Conservation (phyloP, 2,329 filamentous ascomycete species). For the Geosmithia morbida region DNA sequence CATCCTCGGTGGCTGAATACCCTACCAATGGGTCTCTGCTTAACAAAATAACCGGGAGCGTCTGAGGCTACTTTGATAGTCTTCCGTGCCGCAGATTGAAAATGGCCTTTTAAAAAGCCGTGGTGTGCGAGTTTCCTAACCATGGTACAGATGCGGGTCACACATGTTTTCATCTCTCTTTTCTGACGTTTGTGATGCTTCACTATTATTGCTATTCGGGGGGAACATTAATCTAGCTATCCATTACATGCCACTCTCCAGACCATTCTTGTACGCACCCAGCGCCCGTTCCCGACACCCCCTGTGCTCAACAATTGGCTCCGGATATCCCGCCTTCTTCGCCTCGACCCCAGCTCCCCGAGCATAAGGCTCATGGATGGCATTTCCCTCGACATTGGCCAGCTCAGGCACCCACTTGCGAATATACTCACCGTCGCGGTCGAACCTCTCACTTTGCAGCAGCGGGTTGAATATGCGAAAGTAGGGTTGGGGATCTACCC, state of each 20-base stretch:
- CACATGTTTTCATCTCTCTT: conserved; percentile 21
- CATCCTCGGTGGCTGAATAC: conserved; percentile 26
- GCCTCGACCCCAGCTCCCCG: conserved; percentile 44
- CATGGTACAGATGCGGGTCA: conserved; percentile 55
- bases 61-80: conserved; percentile 43
- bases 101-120: conserved; percentile 45
- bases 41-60: conserved; percentile 30
- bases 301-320: conserved; percentile 62
- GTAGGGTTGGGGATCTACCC: conserved; percentile 78
- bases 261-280: conserved; percentile 49
- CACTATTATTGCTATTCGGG: neutral
- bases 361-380: conserved; percentile 69
- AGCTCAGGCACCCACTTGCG: conserved; percentile 72
- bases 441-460: conserved; percentile 76
- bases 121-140: conserved; percentile 35
- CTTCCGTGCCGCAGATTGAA: conserved; percentile 43
- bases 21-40: conserved; percentile 14
- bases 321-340: conserved; percentile 57
- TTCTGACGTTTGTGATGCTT: neutral
- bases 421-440: conserved; percentile 66
- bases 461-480: conserved; percentile 84
- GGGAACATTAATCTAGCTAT: neutral
- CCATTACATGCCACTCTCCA: conserved; percentile 10
- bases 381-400: conserved; percentile 44
- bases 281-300: conserved; percentile 52